phyloP scores from a whole-genome alignment of 768 basidiomycete genomes.

The Kwoniella europaea region DNA sequence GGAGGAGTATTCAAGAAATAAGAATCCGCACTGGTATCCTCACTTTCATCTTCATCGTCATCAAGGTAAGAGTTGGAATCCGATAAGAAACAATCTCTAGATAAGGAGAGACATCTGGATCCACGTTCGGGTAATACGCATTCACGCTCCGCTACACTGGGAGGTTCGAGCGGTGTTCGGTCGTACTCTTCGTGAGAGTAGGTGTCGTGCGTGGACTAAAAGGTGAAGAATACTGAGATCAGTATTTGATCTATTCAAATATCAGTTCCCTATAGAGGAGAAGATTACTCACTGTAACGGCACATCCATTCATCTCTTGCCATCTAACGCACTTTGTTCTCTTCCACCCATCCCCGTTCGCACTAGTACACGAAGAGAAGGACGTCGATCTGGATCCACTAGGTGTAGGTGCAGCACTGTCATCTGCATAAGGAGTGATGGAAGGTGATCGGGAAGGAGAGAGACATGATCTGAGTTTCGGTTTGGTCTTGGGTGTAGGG shows the following conservation, averaged over 20 bases:
- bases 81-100: slow-evolving; percentile 20
- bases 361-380: slow-evolving; percentile 32
- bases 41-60: slow-evolving; percentile 9
- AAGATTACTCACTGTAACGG: slow-evolving; percentile 39
- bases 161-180: slow-evolving; percentile 74
- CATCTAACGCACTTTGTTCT: slow-evolving; percentile 44
- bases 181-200: slow-evolving; percentile 68
- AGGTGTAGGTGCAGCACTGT: slow-evolving; percentile 5
- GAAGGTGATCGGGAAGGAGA: slow-evolving; percentile 23
- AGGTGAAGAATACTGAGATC: slow-evolving; percentile 1
- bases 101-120: slow-evolving; percentile 48
- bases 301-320: slow-evolving; percentile 41
- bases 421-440: background rate
- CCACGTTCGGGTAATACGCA: slow-evolving; percentile 80
- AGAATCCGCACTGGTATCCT: slow-evolving; percentile 12
- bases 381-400: slow-evolving; percentile 33
- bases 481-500: background rate
- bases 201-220: slow-evolving; percentile 59
- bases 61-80: slow-evolving; percentile 14
- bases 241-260: background rate
- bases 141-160: slow-evolving; percentile 62
- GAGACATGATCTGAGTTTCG: slow-evolving; percentile 25
- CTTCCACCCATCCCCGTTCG: slow-evolving; percentile 30
- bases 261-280: no score
- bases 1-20: slow-evolving; percentile 22